A percentile compares a stretch with the other conserved stretches of the same genome.
Evolutionary conservation across 2,329 filamentous ascomycete genomes (phyloP).

Genomic region (Aspergillus ochraceoroseus): DNA sequence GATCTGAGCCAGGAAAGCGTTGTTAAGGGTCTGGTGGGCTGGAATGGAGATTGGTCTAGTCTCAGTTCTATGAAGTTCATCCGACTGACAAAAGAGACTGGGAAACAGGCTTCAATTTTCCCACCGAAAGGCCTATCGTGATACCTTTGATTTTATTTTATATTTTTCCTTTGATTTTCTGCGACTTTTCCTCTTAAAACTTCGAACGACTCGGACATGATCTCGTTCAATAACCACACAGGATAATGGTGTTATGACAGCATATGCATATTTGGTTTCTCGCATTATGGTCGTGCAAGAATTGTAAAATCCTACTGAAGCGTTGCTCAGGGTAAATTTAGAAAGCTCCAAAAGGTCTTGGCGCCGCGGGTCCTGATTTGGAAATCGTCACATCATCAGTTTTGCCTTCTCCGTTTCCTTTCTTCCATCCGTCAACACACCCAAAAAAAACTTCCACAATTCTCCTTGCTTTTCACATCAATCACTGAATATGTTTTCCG

Average conservation of each 20-base stretch:
- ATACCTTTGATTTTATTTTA: slow-evolving; percentile 18
- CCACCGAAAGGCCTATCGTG: slow-evolving; percentile 61
- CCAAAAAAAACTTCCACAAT: slow-evolving; percentile 7
- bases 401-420: slow-evolving; percentile 13
- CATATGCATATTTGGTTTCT: slow-evolving; percentile 14
- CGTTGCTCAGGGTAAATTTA: too few relatives aligned
- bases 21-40: slow-evolving; percentile 61
- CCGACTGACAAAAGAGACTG: slow-evolving; percentile 63
- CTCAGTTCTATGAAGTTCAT: slow-evolving; percentile 72
- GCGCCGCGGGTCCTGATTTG: slow-evolving; percentile 25
- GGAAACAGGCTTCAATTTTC: slow-evolving; percentile 65
- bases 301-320: too few relatives aligned
- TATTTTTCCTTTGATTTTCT: slow-evolving; percentile 15
- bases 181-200: slow-evolving; percentile 6
- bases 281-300: too few relatives aligned
- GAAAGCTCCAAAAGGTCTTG: slow-evolving; percentile 17
- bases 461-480: slow-evolving; percentile 5
- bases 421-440: slow-evolving; percentile 21
- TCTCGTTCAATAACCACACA: slow-evolving; percentile 7
- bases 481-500: slow-evolving; percentile 57
- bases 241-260: slow-evolving; percentile 25
- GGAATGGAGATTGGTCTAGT: slow-evolving; percentile 80
- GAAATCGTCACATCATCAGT: slow-evolving; percentile 29
- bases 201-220: slow-evolving; percentile 17
- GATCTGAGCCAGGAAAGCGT: slow-evolving; percentile 67